A percentile compares a stretch with the other conserved stretches of the same genome.
Evolutionary conservation across 2,329 filamentous ascomycete species (phyloP).

Genomic region (Xylaria sp.): DNA sequence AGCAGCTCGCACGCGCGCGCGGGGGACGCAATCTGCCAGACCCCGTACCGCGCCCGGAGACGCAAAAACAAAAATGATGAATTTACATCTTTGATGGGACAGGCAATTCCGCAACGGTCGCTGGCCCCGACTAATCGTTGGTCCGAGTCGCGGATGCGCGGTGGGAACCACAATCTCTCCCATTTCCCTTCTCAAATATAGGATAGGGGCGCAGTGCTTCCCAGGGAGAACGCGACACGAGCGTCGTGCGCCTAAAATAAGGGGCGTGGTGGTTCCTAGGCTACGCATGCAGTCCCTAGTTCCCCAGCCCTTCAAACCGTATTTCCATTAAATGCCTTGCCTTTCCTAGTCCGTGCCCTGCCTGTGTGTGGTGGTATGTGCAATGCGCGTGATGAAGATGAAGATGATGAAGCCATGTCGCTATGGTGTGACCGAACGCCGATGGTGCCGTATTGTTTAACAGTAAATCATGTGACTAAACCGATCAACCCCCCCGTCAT

Average conservation of each 20-base stretch:
- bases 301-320: constrained; percentile 8
- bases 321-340: constrained; percentile 12
- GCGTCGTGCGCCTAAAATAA: constrained; percentile 1
- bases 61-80: too few species aligned
- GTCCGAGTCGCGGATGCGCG: too few species aligned
- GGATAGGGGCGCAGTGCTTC: too few species aligned
- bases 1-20: too few species aligned
- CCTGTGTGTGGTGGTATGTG: background rate
- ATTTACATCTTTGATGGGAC: background rate
- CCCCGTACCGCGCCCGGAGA: too few species aligned
- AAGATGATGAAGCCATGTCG: constrained; percentile 24
- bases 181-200: too few species aligned
- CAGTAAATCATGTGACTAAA: constrained; percentile 9
- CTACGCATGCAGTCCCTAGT: constrained; percentile 5
- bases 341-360: constrained; percentile 21
- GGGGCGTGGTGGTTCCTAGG: background rate
- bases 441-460: constrained; percentile 12
- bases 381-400: constrained; percentile 14
- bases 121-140: constrained; percentile 11
- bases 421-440: constrained; percentile 25
- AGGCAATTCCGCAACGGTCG: background rate
- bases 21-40: too few species aligned
- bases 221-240: too few species aligned
- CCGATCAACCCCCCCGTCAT: constrained; percentile 7
- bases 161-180: constrained; percentile 2